Evolutionary conservation across 177 flowering plant species (phyloP).

Genomic region (Vitis hybrid): DNA sequence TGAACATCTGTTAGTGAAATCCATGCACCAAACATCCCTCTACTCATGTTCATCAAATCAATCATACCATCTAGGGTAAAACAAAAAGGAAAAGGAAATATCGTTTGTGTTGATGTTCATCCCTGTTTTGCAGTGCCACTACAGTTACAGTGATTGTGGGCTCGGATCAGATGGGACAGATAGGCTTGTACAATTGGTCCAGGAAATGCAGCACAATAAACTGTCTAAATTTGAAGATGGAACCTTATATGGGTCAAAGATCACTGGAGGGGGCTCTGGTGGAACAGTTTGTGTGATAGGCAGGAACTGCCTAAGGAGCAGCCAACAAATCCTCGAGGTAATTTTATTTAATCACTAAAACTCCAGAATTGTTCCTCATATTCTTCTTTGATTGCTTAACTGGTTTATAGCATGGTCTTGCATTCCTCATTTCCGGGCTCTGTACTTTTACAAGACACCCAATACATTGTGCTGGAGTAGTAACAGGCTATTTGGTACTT

Average conservation of each 20-base stretch:
- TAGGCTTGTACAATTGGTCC: conserved; percentile 87
- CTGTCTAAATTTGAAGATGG: conserved; percentile 57
- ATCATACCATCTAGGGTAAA: too few relatives aligned
- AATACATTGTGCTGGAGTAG: too few relatives aligned
- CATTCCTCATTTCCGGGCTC: too few relatives aligned
- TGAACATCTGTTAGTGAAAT: too few relatives aligned
- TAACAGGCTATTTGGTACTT: neutral
- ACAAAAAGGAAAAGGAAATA: neutral
- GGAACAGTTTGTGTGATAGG: conserved; percentile 92
- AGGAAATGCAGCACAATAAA: conserved; percentile 78
- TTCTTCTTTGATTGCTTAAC: neutral
- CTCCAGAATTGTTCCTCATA: too few relatives aligned
- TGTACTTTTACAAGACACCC: too few relatives aligned
- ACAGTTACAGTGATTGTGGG: conserved; percentile 89
- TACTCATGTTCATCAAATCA: too few relatives aligned
- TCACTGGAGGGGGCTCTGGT: conserved; percentile 97
- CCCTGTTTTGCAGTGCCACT: conserved; percentile 72
- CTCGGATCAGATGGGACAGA: conserved; percentile 98
- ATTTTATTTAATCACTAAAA: neutral
- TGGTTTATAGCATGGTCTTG: too few relatives aligned
- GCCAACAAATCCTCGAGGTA: conserved; percentile 87
- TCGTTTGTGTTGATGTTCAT: neutral
- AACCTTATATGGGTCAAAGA: conserved; percentile 88
- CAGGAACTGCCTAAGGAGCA: conserved; percentile 66
- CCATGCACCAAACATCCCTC: too few relatives aligned